Evolutionary conservation across 192 early-diverging fungal species (phyloP).

Genomic region (Coemansia sp.): DNA sequence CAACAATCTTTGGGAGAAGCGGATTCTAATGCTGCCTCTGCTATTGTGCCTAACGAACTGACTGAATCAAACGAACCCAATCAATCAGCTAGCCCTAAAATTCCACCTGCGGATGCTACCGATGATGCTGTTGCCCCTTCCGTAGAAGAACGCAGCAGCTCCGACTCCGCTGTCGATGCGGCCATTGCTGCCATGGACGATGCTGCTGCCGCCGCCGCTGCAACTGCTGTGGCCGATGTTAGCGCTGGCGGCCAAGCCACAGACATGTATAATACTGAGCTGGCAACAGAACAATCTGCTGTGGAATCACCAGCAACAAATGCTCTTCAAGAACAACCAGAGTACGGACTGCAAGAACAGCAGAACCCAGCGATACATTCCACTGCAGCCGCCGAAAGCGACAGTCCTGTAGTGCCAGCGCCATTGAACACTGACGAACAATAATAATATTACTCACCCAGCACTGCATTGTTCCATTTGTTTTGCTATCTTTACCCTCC

Average conservation of each 20-base stretch:
- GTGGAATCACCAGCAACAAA: neutral
- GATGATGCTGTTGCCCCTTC: neutral
- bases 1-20: neutral
- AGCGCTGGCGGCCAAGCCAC: constrained; percentile 3
- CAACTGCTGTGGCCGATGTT: constrained; percentile 6
- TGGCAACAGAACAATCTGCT: neutral
- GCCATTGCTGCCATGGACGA: constrained; percentile 16
- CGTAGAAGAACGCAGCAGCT: neutral
- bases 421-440: neutral
- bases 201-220: constrained; percentile 32
- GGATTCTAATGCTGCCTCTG: neutral
- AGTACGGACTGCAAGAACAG: neutral
- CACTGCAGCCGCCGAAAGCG: neutral
- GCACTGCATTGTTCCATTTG: neutral
- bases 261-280: constrained; percentile 6
- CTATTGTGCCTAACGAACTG: neutral
- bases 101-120: neutral
- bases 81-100: neutral
- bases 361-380: neutral
- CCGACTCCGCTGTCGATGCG: constrained; percentile 12
- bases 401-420: neutral
- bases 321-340: neutral
- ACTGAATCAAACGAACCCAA: neutral
- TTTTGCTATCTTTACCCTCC: neutral
- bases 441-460: neutral